These are phyloP conservation scores for Chenopodium album DNA, from an alignment of 148 eudicot species.

Conservation along the genomic window DNA sequence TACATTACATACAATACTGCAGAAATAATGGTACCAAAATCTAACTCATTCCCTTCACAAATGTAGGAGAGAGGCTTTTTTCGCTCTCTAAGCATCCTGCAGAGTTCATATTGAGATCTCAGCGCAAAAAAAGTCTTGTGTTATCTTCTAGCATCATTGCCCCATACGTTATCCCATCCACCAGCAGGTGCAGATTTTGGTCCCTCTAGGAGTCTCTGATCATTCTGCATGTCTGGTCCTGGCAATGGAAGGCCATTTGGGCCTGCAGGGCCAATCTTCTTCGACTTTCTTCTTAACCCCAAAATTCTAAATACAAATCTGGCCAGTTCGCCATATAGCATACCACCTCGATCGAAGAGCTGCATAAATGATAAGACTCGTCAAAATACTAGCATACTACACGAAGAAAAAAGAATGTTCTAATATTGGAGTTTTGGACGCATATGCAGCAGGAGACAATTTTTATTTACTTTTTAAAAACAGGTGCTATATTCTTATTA, in stretches of 20 bases:
- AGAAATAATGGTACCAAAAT: slow-evolving; percentile 11
- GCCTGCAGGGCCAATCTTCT: slow-evolving; percentile 53
- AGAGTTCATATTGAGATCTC: neutral
- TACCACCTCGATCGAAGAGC: slow-evolving; percentile 86
- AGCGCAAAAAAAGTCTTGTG: neutral
- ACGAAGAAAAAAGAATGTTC: neutral
- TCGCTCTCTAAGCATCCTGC: slow-evolving; percentile 17
- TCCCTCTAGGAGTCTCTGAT: slow-evolving; percentile 51
- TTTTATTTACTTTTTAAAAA: no score
- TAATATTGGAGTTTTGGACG: neutral
- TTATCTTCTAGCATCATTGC: slow-evolving; percentile 35
- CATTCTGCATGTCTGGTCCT: slow-evolving; percentile 39
- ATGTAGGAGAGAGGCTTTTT: neutral
- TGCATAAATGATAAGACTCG: slow-evolving; percentile 30
- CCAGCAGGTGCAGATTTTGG: slow-evolving; percentile 66
- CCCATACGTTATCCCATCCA: slow-evolving; percentile 85
- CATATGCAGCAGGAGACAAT: neutral
- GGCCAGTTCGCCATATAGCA: slow-evolving; percentile 91
- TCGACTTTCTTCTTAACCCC: slow-evolving; percentile 63
- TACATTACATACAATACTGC: slow-evolving; percentile 9
- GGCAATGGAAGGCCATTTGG: slow-evolving; percentile 55
- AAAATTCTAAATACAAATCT: slow-evolving; percentile 81
- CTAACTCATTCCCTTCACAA: slow-evolving; percentile 7
- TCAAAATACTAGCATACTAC: neutral
- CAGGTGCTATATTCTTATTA: no score